Evolutionary conservation across 805 yeast genomes (phyloP).

Genomic region (Cyberlindnera americana): DNA sequence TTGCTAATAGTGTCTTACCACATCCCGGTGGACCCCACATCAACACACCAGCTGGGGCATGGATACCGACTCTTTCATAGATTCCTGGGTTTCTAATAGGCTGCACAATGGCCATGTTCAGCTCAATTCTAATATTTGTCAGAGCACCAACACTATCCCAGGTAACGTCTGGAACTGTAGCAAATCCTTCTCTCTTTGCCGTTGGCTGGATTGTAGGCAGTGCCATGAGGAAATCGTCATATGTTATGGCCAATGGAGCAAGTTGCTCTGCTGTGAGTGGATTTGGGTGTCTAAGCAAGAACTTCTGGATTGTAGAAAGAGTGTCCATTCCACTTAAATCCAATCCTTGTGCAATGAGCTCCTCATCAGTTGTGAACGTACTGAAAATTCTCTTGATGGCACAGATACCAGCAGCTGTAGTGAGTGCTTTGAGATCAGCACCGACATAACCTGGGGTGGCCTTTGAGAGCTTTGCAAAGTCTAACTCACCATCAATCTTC

Average conservation of each 20-base stretch:
- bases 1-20: conserved; percentile 93
- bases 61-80: conserved; percentile 85
- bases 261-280: conserved; percentile 77
- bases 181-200: conserved; percentile 97
- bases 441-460: conserved; percentile 98
- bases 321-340: conserved; percentile 28
- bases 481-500: conserved; percentile 66
- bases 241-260: conserved; percentile 68
- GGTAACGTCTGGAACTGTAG: conserved; percentile 95
- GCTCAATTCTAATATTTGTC: conserved; percentile 72
- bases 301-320: conserved; percentile 65
- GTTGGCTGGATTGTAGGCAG: conserved; percentile 94
- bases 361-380: conserved; percentile 31
- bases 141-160: conserved; percentile 96
- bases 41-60: conserved; percentile 94
- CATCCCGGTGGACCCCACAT: conserved; percentile 99
- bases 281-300: conserved; percentile 69
- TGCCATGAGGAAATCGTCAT: conserved; percentile 78
- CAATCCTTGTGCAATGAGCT: conserved; percentile 30
- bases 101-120: conserved; percentile 96
- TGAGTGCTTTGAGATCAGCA: conserved; percentile 91
- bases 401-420: conserved; percentile 90
- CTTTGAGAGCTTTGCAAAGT: conserved; percentile 73
- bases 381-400: conserved; percentile 91
- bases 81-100: conserved; percentile 92